These are phyloP conservation scores for Penicillium sp. DNA, from an alignment of 2,329 filamentous ascomycete genomes.

Conservation along the genomic window DNA sequence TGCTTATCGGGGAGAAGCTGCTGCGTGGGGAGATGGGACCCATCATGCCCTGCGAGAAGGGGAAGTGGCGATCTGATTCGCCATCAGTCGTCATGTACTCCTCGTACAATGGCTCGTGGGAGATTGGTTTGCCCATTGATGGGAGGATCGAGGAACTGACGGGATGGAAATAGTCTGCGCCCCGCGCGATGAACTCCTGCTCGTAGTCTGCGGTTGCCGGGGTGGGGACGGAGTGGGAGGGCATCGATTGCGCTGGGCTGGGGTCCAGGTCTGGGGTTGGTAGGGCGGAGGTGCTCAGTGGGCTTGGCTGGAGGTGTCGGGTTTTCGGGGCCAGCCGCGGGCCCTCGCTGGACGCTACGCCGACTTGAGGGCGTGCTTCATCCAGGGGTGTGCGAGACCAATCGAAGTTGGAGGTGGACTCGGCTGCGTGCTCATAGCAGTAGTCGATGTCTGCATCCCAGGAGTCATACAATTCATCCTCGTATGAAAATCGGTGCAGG, in stretches of 20 bases:
- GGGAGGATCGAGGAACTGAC: conserved; percentile 33
- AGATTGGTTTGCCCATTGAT: conserved; percentile 34
- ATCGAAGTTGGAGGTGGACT: conserved; percentile 60
- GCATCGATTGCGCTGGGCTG: conserved; percentile 32
- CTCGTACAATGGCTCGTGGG: conserved; percentile 37
- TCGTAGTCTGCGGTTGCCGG: conserved; percentile 29
- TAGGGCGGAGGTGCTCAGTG: conserved; percentile 26
- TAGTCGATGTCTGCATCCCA: conserved; percentile 65
- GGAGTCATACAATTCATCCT: conserved; percentile 40
- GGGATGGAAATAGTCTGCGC: conserved; percentile 27
- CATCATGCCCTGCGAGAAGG: conserved; percentile 41
- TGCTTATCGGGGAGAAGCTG: conserved; percentile 54
- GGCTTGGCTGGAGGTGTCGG: conserved; percentile 21
- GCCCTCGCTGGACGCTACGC: conserved; percentile 16
- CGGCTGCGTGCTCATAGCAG: conserved; percentile 60
- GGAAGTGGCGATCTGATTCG: conserved; percentile 48
- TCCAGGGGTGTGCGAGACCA: conserved; percentile 48
- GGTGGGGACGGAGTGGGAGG: conserved; percentile 30
- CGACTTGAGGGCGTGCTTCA: conserved; percentile 21
- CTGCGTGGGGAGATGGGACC: conserved; percentile 45
- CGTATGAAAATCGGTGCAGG: conserved; percentile 19
- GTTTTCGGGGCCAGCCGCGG: conserved; percentile 12
- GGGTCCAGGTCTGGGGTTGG: conserved; percentile 35
- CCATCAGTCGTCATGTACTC: conserved; percentile 46
- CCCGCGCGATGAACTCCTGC: conserved; percentile 24